Evolutionary conservation across 1,139 yeast genomes (phyloP), one percentile per base, ranked within the genome.

Genomic region (Geotrichum siamense): DNA sequence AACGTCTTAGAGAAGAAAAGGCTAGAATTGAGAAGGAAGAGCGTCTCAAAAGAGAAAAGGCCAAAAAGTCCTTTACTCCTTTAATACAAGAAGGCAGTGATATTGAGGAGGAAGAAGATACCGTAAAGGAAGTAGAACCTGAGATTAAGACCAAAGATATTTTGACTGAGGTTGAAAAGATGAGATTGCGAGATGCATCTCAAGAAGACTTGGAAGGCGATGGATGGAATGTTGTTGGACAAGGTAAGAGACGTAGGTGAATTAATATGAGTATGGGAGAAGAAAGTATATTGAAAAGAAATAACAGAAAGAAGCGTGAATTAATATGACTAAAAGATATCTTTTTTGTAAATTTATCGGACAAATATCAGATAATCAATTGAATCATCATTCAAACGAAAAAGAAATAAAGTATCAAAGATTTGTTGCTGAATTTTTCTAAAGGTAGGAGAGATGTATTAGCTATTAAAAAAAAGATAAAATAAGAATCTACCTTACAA

Each of bases 161-260:
- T 33, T 58, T 61, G 21, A 54, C 65, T 36, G 60, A 63, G n/a
- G 64, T 72, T 51, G 75, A 71, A 32, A 45, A 47, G 36, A 49
- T 52, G 66, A 44, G 68, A 69, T 32, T 45, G 27, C 46, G 52
- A 21, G 57, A 50, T 44, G 68, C 79, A 38, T 68, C 73, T 33
- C 56, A 62, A 30, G 62, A 56, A 39, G 68, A 71, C 43, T 62
- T 75, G 23, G 71, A 66, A 39, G 65, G 64, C 45, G 82, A 69
- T 48, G 82, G 78, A 39, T 79, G 85, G 85, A 78, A 78, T 63
- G 76, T 75, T 55, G 84, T 78, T 54, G 17, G 23, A 49, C 45
- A 48, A 25, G 19, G 39, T 21, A 47, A 48, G 5, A 45, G 50
- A 28, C n/a, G n/a, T n/a, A n/a, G n/a, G n/a, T n/a, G n/a, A n/a